These are phyloP conservation scores for Euphorbia corollata DNA, from an alignment of 441 rosid species.

Conservation along the genomic window DNA sequence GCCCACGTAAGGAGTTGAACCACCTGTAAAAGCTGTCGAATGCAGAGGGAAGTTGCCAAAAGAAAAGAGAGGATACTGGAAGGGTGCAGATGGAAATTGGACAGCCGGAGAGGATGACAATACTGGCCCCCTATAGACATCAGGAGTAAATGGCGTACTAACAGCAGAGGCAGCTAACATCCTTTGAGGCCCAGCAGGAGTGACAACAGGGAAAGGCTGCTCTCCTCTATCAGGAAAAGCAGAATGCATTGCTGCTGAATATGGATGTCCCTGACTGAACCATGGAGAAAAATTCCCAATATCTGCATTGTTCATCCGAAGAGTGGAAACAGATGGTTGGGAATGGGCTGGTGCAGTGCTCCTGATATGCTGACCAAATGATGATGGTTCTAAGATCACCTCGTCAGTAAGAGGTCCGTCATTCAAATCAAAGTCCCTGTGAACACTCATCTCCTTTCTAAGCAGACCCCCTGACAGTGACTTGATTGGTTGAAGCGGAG, in stretches of 20 bases:
- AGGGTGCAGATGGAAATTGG: slow-evolving; percentile 30
- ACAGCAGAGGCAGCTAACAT: slow-evolving; percentile 32
- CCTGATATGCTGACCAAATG: slow-evolving; percentile 42
- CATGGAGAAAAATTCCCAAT: slow-evolving; percentile 52
- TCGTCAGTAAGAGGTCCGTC: slow-evolving; percentile 82
- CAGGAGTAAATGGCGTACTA: slow-evolving; percentile 26
- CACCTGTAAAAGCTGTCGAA: slow-evolving; percentile 30
- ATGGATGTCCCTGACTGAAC: slow-evolving; percentile 48
- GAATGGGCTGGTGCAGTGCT: slow-evolving; percentile 27
- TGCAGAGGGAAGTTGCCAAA: slow-evolving; percentile 33
- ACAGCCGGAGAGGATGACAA: slow-evolving; percentile 39
- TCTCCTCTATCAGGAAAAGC: slow-evolving; percentile 58
- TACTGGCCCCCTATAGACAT: slow-evolving; percentile 30
- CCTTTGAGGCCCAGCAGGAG: slow-evolving; percentile 41
- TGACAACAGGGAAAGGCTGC: slow-evolving; percentile 51
- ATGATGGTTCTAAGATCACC: slow-evolving; percentile 37
- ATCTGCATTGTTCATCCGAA: slow-evolving; percentile 40
- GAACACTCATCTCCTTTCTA: slow-evolving; percentile 32
- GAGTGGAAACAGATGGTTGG: slow-evolving; percentile 43
- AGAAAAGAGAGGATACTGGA: slow-evolving; percentile 36
- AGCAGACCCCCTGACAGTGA: slow-evolving; percentile 32
- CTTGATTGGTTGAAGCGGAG: slow-evolving; percentile 28
- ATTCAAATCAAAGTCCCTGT: slow-evolving; percentile 77
- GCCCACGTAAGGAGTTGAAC: slow-evolving; percentile 32
- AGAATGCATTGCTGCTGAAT: slow-evolving; percentile 54